Evolutionary conservation across 108 stramenopile genomes (phyloP).

Genomic region (Skeletonema costatum): DNA sequence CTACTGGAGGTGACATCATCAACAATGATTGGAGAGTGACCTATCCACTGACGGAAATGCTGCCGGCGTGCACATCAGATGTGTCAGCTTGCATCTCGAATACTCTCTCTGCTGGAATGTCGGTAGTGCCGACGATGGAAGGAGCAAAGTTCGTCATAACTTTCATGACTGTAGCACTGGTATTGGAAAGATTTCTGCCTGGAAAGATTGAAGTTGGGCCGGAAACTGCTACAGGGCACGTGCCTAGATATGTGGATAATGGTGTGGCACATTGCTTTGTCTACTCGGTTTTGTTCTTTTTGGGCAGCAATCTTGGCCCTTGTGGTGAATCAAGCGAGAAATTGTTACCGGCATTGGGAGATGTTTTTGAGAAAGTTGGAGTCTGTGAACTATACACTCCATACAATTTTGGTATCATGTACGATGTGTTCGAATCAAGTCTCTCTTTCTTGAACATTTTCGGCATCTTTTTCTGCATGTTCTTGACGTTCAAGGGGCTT

Average conservation of each 20-base stretch:
- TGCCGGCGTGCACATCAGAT: constrained; percentile 32
- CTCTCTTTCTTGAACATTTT: constrained; percentile 91
- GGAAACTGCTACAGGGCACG: constrained; percentile 65
- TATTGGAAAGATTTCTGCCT: constrained; percentile 80
- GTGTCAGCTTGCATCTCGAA: constrained; percentile 21
- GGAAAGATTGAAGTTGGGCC: constrained; percentile 65
- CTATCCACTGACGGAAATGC: constrained; percentile 49
- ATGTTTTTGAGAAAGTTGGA: background rate
- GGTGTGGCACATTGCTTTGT: constrained; percentile 58
- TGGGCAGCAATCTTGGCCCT: constrained; percentile 53
- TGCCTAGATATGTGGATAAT: constrained; percentile 65
- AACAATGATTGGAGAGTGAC: constrained; percentile 27
- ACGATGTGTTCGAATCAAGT: constrained; percentile 75
- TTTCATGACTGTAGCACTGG: constrained; percentile 81
- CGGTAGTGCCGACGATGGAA: constrained; percentile 47
- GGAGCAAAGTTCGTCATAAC: constrained; percentile 51
- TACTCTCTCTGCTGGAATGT: constrained; percentile 39
- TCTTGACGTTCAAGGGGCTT: constrained; percentile 90
- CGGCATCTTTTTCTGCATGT: constrained; percentile 86
- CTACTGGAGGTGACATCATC: constrained; percentile 47
- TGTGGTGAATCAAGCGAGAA: constrained; percentile 27
- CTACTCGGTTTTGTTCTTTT: constrained; percentile 34
- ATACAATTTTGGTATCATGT: constrained; percentile 64
- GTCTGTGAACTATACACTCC: constrained; percentile 34
- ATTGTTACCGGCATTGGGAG: background rate